phyloP scores from a whole-genome alignment of 306 rosid species.

The Mucuna pruriens region DNA sequence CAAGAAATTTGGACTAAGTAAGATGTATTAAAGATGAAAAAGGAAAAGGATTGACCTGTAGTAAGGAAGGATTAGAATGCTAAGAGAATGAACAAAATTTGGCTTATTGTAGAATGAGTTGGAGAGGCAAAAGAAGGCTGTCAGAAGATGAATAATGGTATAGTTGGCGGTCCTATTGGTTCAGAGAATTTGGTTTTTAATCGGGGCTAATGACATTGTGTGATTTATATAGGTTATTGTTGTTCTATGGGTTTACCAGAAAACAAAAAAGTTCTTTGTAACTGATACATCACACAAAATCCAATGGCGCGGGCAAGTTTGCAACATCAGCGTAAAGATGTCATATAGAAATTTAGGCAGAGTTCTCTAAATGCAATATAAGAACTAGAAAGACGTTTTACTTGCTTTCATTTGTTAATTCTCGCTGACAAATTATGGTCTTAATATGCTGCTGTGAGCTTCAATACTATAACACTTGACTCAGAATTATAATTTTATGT shows the following conservation, averaged over 20 bases:
- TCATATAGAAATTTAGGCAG: slow-evolving; percentile 9
- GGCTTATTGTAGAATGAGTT: background rate
- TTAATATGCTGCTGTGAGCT: slow-evolving; percentile 21
- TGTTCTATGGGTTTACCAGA: background rate
- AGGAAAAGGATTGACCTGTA: background rate
- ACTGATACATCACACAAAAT: background rate
- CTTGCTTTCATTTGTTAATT: slow-evolving; percentile 8
- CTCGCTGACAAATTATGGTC: background rate
- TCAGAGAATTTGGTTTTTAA: background rate
- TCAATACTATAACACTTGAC: background rate
- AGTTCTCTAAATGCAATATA: background rate
- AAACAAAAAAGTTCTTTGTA: background rate
- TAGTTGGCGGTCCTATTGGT: background rate
- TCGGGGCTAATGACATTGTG: background rate
- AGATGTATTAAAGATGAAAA: background rate
- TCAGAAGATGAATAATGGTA: background rate
- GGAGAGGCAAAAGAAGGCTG: background rate
- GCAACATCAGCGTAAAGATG: background rate
- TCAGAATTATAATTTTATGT: background rate
- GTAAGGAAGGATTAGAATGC: background rate
- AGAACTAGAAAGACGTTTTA: background rate
- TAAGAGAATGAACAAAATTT: background rate
- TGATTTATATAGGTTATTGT: background rate
- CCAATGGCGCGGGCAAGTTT: background rate
- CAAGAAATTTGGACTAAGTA: background rate